A percentile compares a stretch with the other conserved stretches of the same genome.
Evolutionary conservation across 2,329 filamentous ascomycete species (phyloP).

Genomic region (Akanthomyces uredinophilus): DNA sequence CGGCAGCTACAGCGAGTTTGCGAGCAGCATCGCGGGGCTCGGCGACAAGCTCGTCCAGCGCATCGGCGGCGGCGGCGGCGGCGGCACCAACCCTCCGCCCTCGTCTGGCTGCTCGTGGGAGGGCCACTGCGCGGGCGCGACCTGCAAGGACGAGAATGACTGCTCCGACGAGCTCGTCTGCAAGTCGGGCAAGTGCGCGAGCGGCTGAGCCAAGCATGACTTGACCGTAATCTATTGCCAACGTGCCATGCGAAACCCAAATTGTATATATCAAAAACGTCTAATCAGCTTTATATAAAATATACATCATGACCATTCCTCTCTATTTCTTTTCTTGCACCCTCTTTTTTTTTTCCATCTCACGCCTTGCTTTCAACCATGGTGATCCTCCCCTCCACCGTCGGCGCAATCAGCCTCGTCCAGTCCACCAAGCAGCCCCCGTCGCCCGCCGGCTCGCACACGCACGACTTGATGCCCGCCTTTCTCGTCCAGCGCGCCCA

Average conservation of each 20-base stretch:
- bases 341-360: not conserved
- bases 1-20: constrained; percentile 42
- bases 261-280: constrained; percentile 6
- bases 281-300: not conserved
- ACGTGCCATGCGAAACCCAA: no score
- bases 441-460: constrained; percentile 49
- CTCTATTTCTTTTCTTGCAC: not conserved
- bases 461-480: constrained; percentile 54
- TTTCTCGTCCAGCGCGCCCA: constrained; percentile 68
- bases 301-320: not conserved
- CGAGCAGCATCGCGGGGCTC: constrained; percentile 44
- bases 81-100: constrained; percentile 7
- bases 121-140: constrained; percentile 19
- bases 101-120: constrained; percentile 18
- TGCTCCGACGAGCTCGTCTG: constrained; percentile 23
- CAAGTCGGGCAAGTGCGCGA: constrained; percentile 20
- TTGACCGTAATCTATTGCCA: no score
- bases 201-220: not conserved
- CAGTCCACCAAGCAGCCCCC: constrained; percentile 62
- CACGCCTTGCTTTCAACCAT: constrained; percentile 31
- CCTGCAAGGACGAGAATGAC: constrained; percentile 21
- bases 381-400: constrained; percentile 69
- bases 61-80: constrained; percentile 19
- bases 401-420: constrained; percentile 75
- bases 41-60: constrained; percentile 47